A percentile compares a stretch with the other conserved stretches of the same genome.
Conservation (phyloP, 2,329 filamentous ascomycete species). For the Diplodia intermedia region DNA sequence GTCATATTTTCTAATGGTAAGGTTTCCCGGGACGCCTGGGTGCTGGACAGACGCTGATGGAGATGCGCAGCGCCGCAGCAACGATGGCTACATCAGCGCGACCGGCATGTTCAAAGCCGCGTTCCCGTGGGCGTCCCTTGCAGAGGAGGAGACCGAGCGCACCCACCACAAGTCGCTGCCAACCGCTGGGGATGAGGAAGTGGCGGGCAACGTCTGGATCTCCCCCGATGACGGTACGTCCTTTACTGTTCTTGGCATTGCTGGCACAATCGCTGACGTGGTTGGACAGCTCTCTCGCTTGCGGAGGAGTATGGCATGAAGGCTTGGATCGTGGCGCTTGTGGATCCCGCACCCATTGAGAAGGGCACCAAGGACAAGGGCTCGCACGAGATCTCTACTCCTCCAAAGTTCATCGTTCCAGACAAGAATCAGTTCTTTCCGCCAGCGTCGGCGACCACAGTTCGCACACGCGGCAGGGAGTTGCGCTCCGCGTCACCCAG, state of each 20-base stretch:
- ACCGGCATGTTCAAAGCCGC: constrained; percentile 94
- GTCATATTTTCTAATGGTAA: constrained; percentile 93
- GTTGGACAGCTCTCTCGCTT: constrained; percentile 72
- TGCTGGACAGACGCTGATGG: constrained; percentile 2
- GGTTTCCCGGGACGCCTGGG: constrained; percentile 7
- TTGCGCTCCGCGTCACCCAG: constrained; percentile 66
- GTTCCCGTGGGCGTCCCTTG: constrained; percentile 76
- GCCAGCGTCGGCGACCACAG: constrained; percentile 37
- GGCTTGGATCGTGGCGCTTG: constrained; percentile 88
- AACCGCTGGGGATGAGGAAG: constrained; percentile 86
- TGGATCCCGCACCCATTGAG: constrained; percentile 83
- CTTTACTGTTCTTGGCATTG: background rate
- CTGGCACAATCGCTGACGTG: background rate
- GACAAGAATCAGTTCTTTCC: constrained; percentile 48
- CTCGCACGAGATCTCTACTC: constrained; percentile 75
- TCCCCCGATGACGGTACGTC: constrained; percentile 71
- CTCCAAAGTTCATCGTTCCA: constrained; percentile 76
- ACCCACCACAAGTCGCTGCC: constrained; percentile 82
- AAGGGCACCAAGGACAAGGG: constrained; percentile 70
- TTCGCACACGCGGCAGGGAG: constrained; percentile 56
- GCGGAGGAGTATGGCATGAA: constrained; percentile 86
- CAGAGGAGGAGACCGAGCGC: constrained; percentile 78
- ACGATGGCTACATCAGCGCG: constrained; percentile 82
- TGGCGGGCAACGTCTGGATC: constrained; percentile 97
- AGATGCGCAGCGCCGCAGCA: constrained; percentile 70